Percentiles rank a stretch among this genome's conserved stretches.
Evolutionary conservation across 345 rosid genomes (phyloP).

Genomic region (Rhodomyrtus tomentosa): DNA sequence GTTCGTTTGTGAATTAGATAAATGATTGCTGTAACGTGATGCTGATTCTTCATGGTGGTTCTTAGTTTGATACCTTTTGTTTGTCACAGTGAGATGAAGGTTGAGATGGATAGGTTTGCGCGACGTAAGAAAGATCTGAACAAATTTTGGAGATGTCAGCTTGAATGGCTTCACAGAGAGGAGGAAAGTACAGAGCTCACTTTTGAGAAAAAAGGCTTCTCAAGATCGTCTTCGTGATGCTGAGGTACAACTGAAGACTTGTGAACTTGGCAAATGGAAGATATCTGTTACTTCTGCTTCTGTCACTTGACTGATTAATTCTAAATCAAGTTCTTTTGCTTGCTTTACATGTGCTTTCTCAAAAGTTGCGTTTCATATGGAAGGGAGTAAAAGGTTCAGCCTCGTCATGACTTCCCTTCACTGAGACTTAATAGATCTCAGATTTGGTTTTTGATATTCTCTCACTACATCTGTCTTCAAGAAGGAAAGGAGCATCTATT

Average conservation of each 20-base stretch:
- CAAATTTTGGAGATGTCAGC: slow-evolving; percentile 81
- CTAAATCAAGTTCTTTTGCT: background rate
- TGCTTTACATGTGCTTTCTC: background rate
- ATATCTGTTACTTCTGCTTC: slow-evolving; percentile 15
- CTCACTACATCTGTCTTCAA: background rate
- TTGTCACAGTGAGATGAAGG: slow-evolving; percentile 77
- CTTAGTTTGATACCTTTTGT: background rate
- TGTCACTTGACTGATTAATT: background rate
- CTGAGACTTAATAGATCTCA: background rate
- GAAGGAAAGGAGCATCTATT: background rate
- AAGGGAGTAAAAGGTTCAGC: background rate
- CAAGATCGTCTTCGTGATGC: slow-evolving; percentile 89
- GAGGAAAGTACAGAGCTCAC: slow-evolving; percentile 61
- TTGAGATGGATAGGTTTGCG: slow-evolving; percentile 68
- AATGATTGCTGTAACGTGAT: background rate
- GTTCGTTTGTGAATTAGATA: background rate
- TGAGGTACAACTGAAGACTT: slow-evolving; percentile 81
- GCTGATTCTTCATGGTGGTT: background rate
- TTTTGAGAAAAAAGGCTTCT: slow-evolving; percentile 60
- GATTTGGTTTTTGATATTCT: background rate
- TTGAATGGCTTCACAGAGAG: slow-evolving; percentile 85
- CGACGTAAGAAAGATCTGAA: slow-evolving; percentile 73
- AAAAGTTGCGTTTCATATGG: background rate
- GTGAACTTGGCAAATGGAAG: slow-evolving; percentile 88
- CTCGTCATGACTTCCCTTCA: background rate